Percentiles rank a stretch among this genome's conserved stretches.
phyloP scores from a whole-genome alignment of 2,329 filamentous ascomycete species.

The Xylariaceae sp. region DNA sequence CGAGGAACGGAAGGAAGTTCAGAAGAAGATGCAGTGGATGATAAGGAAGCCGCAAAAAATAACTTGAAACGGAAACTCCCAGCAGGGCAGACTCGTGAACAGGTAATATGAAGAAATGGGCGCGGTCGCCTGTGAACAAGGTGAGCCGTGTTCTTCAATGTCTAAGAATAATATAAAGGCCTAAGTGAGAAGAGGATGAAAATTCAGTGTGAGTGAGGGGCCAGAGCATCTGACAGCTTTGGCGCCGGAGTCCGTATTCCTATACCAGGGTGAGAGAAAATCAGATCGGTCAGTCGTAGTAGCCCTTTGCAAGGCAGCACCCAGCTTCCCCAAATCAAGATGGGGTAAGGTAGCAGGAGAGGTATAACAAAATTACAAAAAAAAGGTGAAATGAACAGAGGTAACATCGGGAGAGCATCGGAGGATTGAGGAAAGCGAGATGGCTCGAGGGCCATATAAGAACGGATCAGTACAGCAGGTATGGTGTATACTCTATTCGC shows the following conservation, averaged over 20 bases:
- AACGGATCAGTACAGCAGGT: slow-evolving; percentile 20
- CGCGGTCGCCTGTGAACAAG: no score
- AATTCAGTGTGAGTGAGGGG: slow-evolving; percentile 9
- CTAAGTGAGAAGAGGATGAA: slow-evolving; percentile 4
- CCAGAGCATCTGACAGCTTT: slow-evolving; percentile 17
- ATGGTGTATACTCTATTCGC: no score
- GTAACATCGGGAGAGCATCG: slow-evolving; percentile 22
- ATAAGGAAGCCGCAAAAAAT: no score
- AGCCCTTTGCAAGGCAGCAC: no score
- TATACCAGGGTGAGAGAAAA: slow-evolving; percentile 11
- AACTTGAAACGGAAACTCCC: slow-evolving; percentile 4
- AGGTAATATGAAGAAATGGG: slow-evolving; percentile 4
- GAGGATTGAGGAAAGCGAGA: slow-evolving; percentile 21
- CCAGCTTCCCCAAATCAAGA: no score
- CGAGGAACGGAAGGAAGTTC: no score
- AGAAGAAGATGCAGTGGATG: no score
- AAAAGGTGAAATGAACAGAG: slow-evolving; percentile 13
- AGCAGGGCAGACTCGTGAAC: slow-evolving; percentile 1
- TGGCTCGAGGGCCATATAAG: slow-evolving; percentile 24
- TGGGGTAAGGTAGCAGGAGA: no score
- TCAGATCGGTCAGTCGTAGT: neutral
- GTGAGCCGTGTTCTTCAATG: slow-evolving; percentile 3
- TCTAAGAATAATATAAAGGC: slow-evolving; percentile 2
- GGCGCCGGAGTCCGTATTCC: slow-evolving; percentile 17
- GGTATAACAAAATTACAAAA: no score